Conservation (phyloP, 1,284 basidiomycete species). For the Sphagnurus paluster region DNA sequence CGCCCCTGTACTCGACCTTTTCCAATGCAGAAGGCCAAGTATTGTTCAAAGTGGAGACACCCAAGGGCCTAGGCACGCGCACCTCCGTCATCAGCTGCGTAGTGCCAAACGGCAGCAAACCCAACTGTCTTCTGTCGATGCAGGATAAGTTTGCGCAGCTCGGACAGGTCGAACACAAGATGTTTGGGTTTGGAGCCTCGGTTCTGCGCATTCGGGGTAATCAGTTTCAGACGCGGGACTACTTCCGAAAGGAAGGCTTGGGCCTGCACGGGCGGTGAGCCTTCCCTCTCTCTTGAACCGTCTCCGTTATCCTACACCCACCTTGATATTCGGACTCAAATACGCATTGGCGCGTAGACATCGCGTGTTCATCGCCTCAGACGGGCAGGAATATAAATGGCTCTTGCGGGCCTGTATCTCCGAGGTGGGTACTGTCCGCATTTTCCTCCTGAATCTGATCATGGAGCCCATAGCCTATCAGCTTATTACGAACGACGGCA, state of each 20-base stretch:
- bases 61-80: constrained; percentile 12
- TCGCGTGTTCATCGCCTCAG: constrained; percentile 12
- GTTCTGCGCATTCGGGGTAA: constrained; percentile 25
- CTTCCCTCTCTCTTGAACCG: too few relatives aligned
- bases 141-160: constrained; percentile 26
- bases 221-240: constrained; percentile 23
- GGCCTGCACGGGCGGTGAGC: too few relatives aligned
- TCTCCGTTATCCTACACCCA: too few relatives aligned
- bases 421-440: too few relatives aligned
- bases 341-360: neutral
- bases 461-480: too few relatives aligned
- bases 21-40: constrained; percentile 27
- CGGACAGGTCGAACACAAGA: constrained; percentile 30
- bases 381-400: constrained; percentile 38
- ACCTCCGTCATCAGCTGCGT: constrained; percentile 18
- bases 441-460: too few relatives aligned
- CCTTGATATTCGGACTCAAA: too few relatives aligned
- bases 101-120: constrained; percentile 12
- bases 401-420: constrained; percentile 11
- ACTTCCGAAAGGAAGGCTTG: constrained; percentile 28
- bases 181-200: constrained; percentile 24
- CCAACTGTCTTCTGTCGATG: constrained; percentile 2
- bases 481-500: constrained; percentile 8
- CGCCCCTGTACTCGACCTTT: constrained; percentile 25
- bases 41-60: constrained; percentile 28